These are phyloP conservation scores for Odontarrhena argentea DNA, from an alignment of 345 rosid species.

Conservation along the genomic window DNA sequence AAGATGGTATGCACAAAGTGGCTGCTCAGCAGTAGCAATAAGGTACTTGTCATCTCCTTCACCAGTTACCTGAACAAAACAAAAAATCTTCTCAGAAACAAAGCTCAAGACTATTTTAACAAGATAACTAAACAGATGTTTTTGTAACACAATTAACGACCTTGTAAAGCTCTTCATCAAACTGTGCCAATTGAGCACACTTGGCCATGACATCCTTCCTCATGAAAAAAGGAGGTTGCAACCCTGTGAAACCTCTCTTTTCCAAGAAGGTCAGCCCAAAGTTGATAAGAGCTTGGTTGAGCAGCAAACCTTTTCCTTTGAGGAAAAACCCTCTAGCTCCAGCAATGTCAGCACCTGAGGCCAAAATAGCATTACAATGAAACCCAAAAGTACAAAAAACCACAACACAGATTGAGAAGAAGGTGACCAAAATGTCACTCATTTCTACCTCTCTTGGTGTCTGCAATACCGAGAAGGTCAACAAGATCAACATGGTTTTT, in stretches of 20 bases:
- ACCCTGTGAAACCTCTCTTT: slow-evolving; percentile 60
- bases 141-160: slow-evolving; percentile 28
- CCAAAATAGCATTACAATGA: not conserved
- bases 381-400: not conserved
- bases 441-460: slow-evolving; percentile 69
- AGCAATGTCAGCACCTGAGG: slow-evolving; percentile 77
- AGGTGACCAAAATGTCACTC: not conserved
- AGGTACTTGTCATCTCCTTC: slow-evolving; percentile 95
- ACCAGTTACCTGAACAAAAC: slow-evolving; percentile 72
- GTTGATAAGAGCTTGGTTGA: slow-evolving; percentile 88
- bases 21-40: slow-evolving; percentile 97
- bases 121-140: not conserved
- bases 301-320: slow-evolving; percentile 82
- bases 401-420: not conserved
- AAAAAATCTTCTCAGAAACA: slow-evolving; percentile 3
- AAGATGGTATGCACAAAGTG: slow-evolving; percentile 84
- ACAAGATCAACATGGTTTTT: slow-evolving; percentile 93
- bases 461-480: slow-evolving; percentile 82
- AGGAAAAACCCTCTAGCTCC: slow-evolving; percentile 89
- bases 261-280: slow-evolving; percentile 78
- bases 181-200: slow-evolving; percentile 90
- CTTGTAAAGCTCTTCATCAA: slow-evolving; percentile 97
- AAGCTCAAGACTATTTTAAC: not conserved
- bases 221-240: slow-evolving; percentile 95
- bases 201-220: slow-evolving; percentile 90